A percentile compares a stretch with the other conserved stretches of the same genome.
These are phyloP conservation scores for Chondrostereum purpureum DNA, from an alignment of 1,284 basidiomycete genomes.

Conservation along the genomic window DNA sequence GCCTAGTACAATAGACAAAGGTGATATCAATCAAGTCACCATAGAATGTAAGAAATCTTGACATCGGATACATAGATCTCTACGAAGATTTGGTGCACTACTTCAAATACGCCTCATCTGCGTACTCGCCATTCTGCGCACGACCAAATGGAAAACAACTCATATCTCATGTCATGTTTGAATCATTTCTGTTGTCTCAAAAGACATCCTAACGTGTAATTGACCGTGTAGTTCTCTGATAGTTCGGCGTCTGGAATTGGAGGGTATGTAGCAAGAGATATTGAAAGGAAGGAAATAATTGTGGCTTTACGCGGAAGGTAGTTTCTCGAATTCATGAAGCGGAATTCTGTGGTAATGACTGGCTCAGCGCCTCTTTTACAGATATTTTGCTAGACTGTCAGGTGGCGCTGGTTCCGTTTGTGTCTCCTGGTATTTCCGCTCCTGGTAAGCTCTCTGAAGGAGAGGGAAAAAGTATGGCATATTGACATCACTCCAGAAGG, in stretches of 20 bases:
- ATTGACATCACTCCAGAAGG: too few relatives aligned
- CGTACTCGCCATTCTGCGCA: constrained; percentile 38
- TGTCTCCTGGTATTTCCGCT: constrained; percentile 16
- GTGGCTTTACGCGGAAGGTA: constrained; percentile 46
- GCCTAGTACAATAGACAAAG: too few relatives aligned
- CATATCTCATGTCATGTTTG: constrained; percentile 30
- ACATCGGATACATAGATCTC: constrained; percentile 20
- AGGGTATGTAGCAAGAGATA: constrained; percentile 43
- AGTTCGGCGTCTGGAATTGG: constrained; percentile 36
- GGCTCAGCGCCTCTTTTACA: constrained; percentile 11
- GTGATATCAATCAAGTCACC: too few relatives aligned
- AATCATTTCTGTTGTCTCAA: not conserved
- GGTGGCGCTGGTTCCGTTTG: constrained; percentile 19
- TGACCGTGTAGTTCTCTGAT: constrained; percentile 27
- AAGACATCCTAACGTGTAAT: too few relatives aligned
- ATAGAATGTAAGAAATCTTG: too few relatives aligned
- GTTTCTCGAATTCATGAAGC: too few relatives aligned
- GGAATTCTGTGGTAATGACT: too few relatives aligned
- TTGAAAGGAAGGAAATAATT: constrained; percentile 35
- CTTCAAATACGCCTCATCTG: constrained; percentile 46
- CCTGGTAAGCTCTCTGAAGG: constrained; percentile 5
- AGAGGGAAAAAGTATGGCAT: too few relatives aligned
- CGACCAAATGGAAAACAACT: constrained; percentile 42
- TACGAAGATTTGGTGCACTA: constrained; percentile 37
- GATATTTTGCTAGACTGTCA: constrained; percentile 17